A percentile compares a stretch with the other conserved stretches of the same genome.
These are phyloP conservation scores for Phaeoacremonium minimum DNA, from an alignment of 2,329 filamentous ascomycete genomes.

Conservation along the genomic window DNA sequence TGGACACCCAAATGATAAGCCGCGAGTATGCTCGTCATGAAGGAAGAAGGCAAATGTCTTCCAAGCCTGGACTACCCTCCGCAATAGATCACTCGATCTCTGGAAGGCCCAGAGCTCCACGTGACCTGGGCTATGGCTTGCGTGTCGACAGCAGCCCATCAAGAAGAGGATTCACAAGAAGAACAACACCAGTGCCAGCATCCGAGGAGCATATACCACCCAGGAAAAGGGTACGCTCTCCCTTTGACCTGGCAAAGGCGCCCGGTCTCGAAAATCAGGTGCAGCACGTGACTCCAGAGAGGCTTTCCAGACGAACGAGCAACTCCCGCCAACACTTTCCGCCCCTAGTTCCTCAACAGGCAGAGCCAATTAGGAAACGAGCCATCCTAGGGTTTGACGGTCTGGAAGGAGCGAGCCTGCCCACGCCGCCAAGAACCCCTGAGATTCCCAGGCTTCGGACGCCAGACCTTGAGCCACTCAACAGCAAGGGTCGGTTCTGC, in stretches of 20 bases:
- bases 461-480: slow-evolving; percentile 7
- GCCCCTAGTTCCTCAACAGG: too few species aligned
- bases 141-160: too few species aligned
- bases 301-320: background rate
- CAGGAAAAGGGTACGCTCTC: too few species aligned
- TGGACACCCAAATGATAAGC: background rate
- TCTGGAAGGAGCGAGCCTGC: background rate
- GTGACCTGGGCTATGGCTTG: too few species aligned
- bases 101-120: too few species aligned
- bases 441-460: slow-evolving; percentile 6
- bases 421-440: slow-evolving; percentile 5
- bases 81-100: too few species aligned
- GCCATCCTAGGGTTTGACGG: background rate
- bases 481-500: slow-evolving; percentile 3
- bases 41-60: too few species aligned
- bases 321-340: background rate
- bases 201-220: too few species aligned
- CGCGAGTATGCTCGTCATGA: background rate
- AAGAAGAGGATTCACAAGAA: too few species aligned
- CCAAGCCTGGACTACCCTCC: too few species aligned
- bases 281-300: background rate
- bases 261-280: background rate
- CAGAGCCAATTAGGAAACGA: too few species aligned
- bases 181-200: too few species aligned
- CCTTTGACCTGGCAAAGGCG: slow-evolving; percentile 1